Evolutionary conservation across 2,329 filamentous ascomycete genomes (phyloP), one percentile per base, ranked within the genome.

Genomic region (Fusarium pseudonygamai): DNA sequence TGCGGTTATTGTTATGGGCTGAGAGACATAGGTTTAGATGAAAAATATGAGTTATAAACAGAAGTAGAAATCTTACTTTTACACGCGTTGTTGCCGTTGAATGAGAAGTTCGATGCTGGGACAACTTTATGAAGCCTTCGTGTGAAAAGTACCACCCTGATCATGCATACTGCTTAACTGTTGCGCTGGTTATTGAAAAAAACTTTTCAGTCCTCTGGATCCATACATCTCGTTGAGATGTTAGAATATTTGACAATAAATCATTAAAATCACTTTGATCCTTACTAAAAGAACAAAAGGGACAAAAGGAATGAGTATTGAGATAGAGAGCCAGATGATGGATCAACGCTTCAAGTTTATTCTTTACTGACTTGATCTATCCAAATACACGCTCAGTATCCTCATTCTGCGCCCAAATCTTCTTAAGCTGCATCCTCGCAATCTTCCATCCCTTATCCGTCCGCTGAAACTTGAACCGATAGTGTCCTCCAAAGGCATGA

Each of bases 221-320:
- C 20, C 4, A 40, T 22, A 40, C 3, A 4, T 12, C 37, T 22
- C 12, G 20, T 22, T 14, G 1, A 22, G 28, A 40, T 40, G 37
- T 15, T 22, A 14, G 8, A n/a, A 40, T 0, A 22, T 40, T n/a
- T 8, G 14, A 6, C 20, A 13, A 0, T 15, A 4, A 10, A n/a
- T 15, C 13, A 15, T 40, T 13, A 10, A 0, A 18, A 18, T 43
- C n/a, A 12, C n/a, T 7, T 24, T 18, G 7, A 24, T 5, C n/a
- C 4, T 24, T 18, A 12, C n/a, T 18, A 7, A 24, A 12, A 6
- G 40, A 24, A 24, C 9, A 24, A 12, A 10, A 24, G 6, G 15
- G n/a, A 26, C 42, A 16, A 45, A 45, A 11, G n/a, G 14, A 42
- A 26, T 22, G 43, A 28, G 18, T 13, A 28, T 15, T 4, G 20